Evolutionary conservation across 2,329 filamentous ascomycete species (phyloP).

Genomic region (Phaeosphaeria sp.): DNA sequence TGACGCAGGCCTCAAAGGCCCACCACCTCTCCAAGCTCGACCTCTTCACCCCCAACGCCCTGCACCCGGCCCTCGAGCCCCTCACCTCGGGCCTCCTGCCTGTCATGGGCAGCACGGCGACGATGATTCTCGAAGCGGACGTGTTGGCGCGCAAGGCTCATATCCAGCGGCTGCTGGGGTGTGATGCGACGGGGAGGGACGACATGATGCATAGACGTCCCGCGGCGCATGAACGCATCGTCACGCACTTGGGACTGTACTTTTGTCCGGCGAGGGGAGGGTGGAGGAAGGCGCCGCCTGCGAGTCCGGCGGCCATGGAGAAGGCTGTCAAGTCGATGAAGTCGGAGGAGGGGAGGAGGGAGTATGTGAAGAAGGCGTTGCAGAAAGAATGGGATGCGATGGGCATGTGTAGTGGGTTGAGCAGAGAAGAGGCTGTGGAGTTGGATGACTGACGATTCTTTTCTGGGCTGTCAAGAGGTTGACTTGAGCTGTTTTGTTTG

Average conservation of each 20-base stretch:
- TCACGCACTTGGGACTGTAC: slow-evolving; percentile 22
- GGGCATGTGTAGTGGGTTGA: slow-evolving; percentile 2
- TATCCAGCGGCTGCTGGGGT: slow-evolving; percentile 21
- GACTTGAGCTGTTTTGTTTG: neutral
- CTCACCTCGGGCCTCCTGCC: slow-evolving; percentile 25
- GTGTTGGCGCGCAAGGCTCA: slow-evolving; percentile 26
- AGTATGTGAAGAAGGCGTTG: slow-evolving; percentile 24
- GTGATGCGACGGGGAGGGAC: neutral
- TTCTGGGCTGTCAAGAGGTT: too few species aligned
- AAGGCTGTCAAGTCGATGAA: slow-evolving; percentile 22
- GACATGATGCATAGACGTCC: slow-evolving; percentile 17
- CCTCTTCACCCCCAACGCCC: slow-evolving; percentile 38
- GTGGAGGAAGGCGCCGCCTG: slow-evolving; percentile 8
- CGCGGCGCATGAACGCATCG: slow-evolving; percentile 26
- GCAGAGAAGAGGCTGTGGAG: neutral
- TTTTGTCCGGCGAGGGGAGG: slow-evolving; percentile 5
- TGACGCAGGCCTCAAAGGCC: slow-evolving; percentile 30
- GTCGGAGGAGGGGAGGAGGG: slow-evolving; percentile 19
- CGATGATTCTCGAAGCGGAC: slow-evolving; percentile 33
- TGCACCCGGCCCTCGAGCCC: slow-evolving; percentile 33
- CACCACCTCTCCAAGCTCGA: slow-evolving; percentile 39
- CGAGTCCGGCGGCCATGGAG: slow-evolving; percentile 1
- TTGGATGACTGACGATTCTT: neutral
- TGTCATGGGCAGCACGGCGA: slow-evolving; percentile 24
- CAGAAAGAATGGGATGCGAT: slow-evolving; percentile 25